phyloP scores from a whole-genome alignment of 23 red algal genomes.

The Gracilaria vermiculophylla region DNA sequence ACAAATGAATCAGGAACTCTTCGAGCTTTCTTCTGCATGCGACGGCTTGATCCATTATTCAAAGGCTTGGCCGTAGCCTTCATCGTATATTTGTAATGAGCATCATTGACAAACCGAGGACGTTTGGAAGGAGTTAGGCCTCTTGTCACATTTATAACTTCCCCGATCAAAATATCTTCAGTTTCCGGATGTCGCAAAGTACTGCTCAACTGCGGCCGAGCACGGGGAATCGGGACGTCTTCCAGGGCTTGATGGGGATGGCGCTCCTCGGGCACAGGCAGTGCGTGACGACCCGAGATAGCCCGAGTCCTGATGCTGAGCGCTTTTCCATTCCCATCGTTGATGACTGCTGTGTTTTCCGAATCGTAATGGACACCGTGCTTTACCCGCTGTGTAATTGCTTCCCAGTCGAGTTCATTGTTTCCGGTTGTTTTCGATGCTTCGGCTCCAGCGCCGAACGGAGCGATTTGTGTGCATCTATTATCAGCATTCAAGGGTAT shows the following conservation, averaged over 20 bases:
- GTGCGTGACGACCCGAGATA: neutral
- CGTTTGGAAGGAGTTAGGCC: conserved; percentile 1
- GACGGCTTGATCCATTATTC: neutral
- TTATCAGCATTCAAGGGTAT: neutral
- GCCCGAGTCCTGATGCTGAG: neutral
- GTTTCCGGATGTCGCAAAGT: neutral
- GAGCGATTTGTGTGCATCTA: neutral
- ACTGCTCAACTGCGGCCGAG: neutral
- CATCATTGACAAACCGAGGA: neutral
- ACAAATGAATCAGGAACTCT: neutral
- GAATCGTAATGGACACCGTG: neutral
- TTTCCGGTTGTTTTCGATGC: neutral
- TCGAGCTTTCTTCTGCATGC: neutral
- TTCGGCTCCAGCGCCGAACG: neutral
- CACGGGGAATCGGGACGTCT: conserved; percentile 8
- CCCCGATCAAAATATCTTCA: neutral
- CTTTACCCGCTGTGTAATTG: neutral
- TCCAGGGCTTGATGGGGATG: neutral
- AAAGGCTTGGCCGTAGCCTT: neutral
- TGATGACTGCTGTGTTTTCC: neutral
- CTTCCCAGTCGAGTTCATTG: neutral
- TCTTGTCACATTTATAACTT: neutral
- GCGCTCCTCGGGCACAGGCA: neutral
- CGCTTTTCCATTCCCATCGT: neutral
- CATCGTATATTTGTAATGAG: neutral